Conservation (phyloP, 331 rosid genomes). For the Quercus lobata region DNA sequence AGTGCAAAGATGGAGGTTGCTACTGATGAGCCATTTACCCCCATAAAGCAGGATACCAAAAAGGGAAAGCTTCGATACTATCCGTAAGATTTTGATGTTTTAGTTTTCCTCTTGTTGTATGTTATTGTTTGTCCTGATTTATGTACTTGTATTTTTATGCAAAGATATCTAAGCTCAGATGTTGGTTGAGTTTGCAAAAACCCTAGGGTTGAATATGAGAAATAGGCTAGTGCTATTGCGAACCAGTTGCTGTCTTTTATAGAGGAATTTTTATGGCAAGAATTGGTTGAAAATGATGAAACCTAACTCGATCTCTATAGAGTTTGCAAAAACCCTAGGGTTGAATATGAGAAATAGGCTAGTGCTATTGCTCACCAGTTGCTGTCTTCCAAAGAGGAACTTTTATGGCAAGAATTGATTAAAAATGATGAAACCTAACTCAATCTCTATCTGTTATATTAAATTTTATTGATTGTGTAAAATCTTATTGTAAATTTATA, state of each 20-base stretch:
- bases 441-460: neutral
- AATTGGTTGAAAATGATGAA: neutral
- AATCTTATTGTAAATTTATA: constrained; percentile 12
- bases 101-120: neutral
- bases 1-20: constrained; percentile 99
- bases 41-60: constrained; percentile 92
- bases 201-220: neutral
- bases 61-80: constrained; percentile 94
- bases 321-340: neutral
- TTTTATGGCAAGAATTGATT: neutral
- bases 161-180: neutral
- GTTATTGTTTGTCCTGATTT: neutral
- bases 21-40: constrained; percentile 83
- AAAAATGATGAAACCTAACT: neutral
- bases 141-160: neutral
- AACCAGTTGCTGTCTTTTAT: neutral
- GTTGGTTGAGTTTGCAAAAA: constrained; percentile 1
- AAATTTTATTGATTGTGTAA: neutral
- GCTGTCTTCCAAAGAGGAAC: neutral
- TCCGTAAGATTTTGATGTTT: constrained; percentile 56
- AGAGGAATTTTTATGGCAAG: neutral
- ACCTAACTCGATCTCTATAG: neutral
- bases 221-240: neutral
- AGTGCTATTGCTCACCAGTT: neutral
- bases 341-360: neutral